Evolutionary conservation across 2,329 filamentous ascomycete species (phyloP).

Genomic region (Calonectria pauciramosa): DNA sequence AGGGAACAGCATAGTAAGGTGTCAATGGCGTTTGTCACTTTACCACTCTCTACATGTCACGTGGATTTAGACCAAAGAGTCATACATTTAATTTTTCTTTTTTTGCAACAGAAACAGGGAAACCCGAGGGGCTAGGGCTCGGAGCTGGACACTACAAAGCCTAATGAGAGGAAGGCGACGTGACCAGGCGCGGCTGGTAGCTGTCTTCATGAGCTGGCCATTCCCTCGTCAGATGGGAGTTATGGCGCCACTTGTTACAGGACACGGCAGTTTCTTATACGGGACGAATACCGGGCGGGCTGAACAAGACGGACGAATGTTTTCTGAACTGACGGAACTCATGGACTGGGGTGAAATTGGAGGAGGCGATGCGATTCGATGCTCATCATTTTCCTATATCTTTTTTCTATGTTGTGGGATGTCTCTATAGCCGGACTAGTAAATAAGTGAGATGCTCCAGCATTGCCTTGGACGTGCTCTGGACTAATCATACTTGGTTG

Average conservation of each 20-base stretch:
- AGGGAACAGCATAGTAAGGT: conserved; percentile 70
- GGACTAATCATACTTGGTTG: neutral
- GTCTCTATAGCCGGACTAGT: conserved; percentile 41
- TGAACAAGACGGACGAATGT: conserved; percentile 23
- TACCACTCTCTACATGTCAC: conserved; percentile 52
- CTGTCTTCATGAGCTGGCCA: conserved; percentile 33
- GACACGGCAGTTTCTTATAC: conserved; percentile 31
- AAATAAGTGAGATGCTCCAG: conserved; percentile 39
- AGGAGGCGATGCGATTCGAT: conserved; percentile 28
- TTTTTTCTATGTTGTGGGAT: conserved; percentile 37
- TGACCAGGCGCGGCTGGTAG: conserved; percentile 35
- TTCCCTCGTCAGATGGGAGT: conserved; percentile 27
- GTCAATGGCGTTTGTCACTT: conserved; percentile 66
- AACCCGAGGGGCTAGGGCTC: conserved; percentile 30
- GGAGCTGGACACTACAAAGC: conserved; percentile 35
- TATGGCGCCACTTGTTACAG: conserved; percentile 39
- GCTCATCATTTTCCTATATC: conserved; percentile 24
- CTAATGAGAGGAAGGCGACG: conserved; percentile 36
- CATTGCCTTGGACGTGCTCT: conserved; percentile 19
- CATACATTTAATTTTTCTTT: conserved; percentile 52
- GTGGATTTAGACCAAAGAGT: conserved; percentile 53
- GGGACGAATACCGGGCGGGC: conserved; percentile 33
- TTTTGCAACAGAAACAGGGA: conserved; percentile 31
- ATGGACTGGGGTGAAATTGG: conserved; percentile 19
- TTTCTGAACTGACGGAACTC: conserved; percentile 19